phyloP scores from a whole-genome alignment of 2,329 filamentous ascomycete species.

The Fusarium algeriense region DNA sequence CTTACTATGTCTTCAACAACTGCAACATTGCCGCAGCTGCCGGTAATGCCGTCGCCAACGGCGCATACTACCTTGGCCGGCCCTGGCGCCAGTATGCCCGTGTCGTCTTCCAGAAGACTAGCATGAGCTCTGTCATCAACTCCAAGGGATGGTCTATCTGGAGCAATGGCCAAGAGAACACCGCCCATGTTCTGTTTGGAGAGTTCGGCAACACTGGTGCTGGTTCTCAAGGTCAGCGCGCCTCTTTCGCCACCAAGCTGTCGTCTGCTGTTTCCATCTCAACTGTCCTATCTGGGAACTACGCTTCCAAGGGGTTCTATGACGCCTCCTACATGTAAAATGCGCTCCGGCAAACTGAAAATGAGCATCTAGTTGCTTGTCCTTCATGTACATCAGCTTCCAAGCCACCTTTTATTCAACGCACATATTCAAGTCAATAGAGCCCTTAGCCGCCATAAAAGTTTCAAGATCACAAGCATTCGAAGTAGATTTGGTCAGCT shows the following conservation, averaged over 20 bases:
- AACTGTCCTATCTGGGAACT: conserved; percentile 42
- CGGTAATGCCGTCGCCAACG: conserved; percentile 53
- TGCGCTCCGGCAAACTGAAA: too few species aligned
- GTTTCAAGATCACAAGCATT: too few species aligned
- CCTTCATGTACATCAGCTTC: background rate
- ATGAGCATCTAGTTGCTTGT: too few species aligned
- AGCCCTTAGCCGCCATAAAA: too few species aligned
- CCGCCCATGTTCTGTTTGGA: conserved; percentile 65
- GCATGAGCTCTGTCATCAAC: conserved; percentile 68
- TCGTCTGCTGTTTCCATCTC: conserved; percentile 51
- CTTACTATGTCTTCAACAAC: conserved; percentile 62
- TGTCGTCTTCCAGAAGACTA: conserved; percentile 63
- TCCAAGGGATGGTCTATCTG: conserved; percentile 69
- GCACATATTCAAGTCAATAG: too few species aligned
- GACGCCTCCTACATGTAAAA: conserved; percentile 39
- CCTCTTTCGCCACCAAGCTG: conserved; percentile 51
- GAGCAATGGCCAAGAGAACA: conserved; percentile 62
- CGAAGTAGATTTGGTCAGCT: too few species aligned
- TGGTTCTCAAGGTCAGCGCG: conserved; percentile 63
- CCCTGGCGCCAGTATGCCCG: conserved; percentile 62
- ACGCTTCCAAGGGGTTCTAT: conserved; percentile 38
- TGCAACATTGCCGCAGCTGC: conserved; percentile 56
- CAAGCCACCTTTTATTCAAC: background rate
- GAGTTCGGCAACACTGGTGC: conserved; percentile 71
- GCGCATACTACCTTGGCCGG: conserved; percentile 61